phyloP scores from a whole-genome alignment of 352 stramenopile genomes.

The Pythium dissotocum region DNA sequence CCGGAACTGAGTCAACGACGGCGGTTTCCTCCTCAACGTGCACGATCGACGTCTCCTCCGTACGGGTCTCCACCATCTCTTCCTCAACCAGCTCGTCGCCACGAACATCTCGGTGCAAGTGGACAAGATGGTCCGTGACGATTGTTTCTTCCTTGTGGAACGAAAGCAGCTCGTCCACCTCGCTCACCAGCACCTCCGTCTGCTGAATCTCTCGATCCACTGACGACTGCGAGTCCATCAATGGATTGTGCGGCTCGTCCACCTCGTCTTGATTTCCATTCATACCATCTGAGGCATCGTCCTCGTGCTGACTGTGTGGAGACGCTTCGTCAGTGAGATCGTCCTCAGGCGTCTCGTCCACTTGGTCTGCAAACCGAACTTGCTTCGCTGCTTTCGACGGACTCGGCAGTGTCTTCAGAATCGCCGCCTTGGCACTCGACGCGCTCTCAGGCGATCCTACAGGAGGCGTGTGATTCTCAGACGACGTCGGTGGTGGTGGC shows the following conservation, averaged over 20 bases:
- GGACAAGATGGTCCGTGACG: slow-evolving; percentile 15
- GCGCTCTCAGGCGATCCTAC: background rate
- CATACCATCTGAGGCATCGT: background rate
- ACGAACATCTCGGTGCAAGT: background rate
- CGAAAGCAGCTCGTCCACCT: slow-evolving; percentile 20
- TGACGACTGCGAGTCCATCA: slow-evolving; percentile 21
- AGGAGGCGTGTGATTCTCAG: background rate
- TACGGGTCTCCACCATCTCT: background rate
- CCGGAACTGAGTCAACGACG: background rate
- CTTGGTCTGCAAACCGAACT: slow-evolving; percentile 8
- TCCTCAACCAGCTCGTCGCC: background rate
- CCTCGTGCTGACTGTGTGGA: background rate
- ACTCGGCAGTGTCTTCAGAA: slow-evolving; percentile 1
- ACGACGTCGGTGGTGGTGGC: background rate
- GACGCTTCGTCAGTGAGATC: background rate
- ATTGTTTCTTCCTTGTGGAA: slow-evolving; percentile 1
- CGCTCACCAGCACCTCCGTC: slow-evolving; percentile 15
- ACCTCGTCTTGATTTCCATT: too few species aligned
- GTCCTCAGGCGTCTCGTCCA: background rate
- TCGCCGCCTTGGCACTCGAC: background rate
- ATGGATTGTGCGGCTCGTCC: background rate
- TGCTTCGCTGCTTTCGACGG: slow-evolving; percentile 2
- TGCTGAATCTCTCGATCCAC: slow-evolving; percentile 7
- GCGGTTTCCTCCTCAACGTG: background rate
- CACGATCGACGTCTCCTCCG: background rate